Percentiles rank a stretch among this genome's conserved stretches.
Evolutionary conservation across 2,329 filamentous ascomycete species (phyloP).

Genomic region (Penicillium verrucosum): DNA sequence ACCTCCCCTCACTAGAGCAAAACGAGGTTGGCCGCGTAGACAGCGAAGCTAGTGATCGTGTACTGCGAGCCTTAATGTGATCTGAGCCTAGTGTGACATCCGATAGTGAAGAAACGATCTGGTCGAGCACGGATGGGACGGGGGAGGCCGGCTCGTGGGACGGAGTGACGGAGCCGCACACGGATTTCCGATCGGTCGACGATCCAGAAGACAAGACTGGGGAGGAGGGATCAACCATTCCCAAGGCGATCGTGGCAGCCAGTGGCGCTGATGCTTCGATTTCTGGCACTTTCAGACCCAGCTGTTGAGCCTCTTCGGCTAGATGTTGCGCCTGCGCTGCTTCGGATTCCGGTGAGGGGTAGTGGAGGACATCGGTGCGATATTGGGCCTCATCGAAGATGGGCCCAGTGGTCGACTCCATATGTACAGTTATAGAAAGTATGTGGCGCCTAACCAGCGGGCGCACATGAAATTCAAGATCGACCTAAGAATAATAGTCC

Average conservation of each 20-base stretch:
- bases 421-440: slow-evolving; percentile 17
- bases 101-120: slow-evolving; percentile 31
- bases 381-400: slow-evolving; percentile 39
- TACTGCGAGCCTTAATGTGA: slow-evolving; percentile 31
- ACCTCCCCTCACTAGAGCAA: slow-evolving; percentile 35
- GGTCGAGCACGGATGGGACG: slow-evolving; percentile 24
- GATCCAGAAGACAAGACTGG: slow-evolving; percentile 33
- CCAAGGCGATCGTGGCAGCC: slow-evolving; percentile 37
- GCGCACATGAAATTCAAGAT: slow-evolving; percentile 19
- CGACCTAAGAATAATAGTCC: slow-evolving; percentile 26
- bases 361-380: slow-evolving; percentile 35
- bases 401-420: slow-evolving; percentile 19
- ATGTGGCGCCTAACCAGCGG: slow-evolving; percentile 21
- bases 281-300: slow-evolving; percentile 38
- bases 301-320: slow-evolving; percentile 35
- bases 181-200: slow-evolving; percentile 33
- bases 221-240: slow-evolving; percentile 35
- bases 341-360: slow-evolving; percentile 37
- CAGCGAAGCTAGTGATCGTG: slow-evolving; percentile 38
- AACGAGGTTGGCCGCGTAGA: slow-evolving; percentile 42
- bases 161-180: slow-evolving; percentile 25
- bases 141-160: slow-evolving; percentile 19
- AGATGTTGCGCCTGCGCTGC: slow-evolving; percentile 38
- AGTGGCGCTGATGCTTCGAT: slow-evolving; percentile 33
- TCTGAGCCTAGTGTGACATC: slow-evolving; percentile 33